These are phyloP conservation scores for Tetragonia tetragonoides DNA, from an alignment of 148 eudicot species.

Conservation along the genomic window DNA sequence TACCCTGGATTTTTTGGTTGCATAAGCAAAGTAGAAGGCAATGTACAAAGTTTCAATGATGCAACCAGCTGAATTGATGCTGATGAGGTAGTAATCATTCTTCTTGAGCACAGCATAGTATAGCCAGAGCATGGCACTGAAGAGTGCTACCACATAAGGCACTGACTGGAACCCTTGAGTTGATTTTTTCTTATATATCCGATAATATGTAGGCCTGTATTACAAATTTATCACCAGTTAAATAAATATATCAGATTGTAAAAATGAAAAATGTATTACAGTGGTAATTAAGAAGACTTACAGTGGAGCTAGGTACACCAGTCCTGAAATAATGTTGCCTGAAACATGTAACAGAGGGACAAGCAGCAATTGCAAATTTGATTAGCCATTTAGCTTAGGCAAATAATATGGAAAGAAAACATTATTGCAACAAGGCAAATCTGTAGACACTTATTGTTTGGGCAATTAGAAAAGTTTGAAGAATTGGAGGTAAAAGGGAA, in stretches of 20 bases:
- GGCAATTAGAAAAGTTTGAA: no score
- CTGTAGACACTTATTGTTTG: no score
- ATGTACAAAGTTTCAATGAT: slow-evolving; percentile 53
- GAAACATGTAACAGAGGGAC: background rate
- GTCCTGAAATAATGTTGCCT: slow-evolving; percentile 65
- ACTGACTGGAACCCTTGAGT: slow-evolving; percentile 55
- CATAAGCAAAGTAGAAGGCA: slow-evolving; percentile 40
- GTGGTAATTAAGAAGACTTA: slow-evolving; percentile 33
- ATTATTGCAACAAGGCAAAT: no score
- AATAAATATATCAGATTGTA: no score
- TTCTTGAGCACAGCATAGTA: slow-evolving; percentile 57
- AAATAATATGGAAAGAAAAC: background rate
- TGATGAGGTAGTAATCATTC: slow-evolving; percentile 45
- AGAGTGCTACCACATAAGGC: slow-evolving; percentile 62
- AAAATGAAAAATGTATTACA: background rate
- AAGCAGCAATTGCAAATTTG: background rate
- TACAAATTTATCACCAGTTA: background rate
- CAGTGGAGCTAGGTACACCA: slow-evolving; percentile 74
- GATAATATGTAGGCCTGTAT: slow-evolving; percentile 57
- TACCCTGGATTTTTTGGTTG: slow-evolving; percentile 51
- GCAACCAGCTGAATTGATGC: slow-evolving; percentile 61
- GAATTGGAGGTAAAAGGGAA: no score
- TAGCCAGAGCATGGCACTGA: slow-evolving; percentile 76
- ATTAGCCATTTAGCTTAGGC: background rate
- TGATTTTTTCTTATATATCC: slow-evolving; percentile 57